Evolutionary conservation across 2,329 filamentous ascomycete species (phyloP).

Genomic region (Scedosporium dehoogii): DNA sequence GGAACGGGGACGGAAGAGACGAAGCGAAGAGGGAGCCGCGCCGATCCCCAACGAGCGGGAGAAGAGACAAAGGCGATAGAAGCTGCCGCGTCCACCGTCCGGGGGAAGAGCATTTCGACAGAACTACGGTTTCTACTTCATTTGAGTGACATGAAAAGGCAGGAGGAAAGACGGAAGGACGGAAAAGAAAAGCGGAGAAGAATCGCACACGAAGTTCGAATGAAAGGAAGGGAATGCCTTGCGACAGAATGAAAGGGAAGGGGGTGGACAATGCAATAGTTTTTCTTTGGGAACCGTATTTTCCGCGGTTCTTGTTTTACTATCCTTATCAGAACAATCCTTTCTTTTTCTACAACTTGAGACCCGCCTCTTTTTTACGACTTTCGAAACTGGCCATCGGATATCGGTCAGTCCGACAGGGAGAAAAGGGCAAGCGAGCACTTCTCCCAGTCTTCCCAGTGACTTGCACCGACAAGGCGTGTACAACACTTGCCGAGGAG

Average conservation of each 20-base stretch:
- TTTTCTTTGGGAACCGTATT: background rate
- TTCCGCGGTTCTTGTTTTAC: background rate
- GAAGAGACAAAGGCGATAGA: constrained; percentile 43
- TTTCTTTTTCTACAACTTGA: background rate
- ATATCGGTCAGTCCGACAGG: background rate
- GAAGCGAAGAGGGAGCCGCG: constrained; percentile 38
- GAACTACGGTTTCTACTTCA: background rate
- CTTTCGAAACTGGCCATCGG: background rate
- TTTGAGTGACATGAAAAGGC: background rate
- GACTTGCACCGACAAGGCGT: too few species aligned
- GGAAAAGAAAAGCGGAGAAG: background rate
- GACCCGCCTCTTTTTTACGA: background rate
- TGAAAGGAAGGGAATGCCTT: background rate
- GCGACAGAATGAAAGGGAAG: background rate
- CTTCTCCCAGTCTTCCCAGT: too few species aligned
- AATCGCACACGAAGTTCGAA: background rate
- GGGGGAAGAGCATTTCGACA: background rate
- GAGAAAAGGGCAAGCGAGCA: too few species aligned
- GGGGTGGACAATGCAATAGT: background rate
- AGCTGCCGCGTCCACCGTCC: background rate
- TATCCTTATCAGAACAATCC: background rate
- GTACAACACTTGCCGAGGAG: background rate
- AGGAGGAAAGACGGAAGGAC: background rate
- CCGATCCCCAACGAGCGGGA: constrained; percentile 33
- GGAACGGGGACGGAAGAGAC: constrained; percentile 30